Conservation (phyloP, 2,329 filamentous ascomycete genomes). For the Aspergillus chevalieri region DNA sequence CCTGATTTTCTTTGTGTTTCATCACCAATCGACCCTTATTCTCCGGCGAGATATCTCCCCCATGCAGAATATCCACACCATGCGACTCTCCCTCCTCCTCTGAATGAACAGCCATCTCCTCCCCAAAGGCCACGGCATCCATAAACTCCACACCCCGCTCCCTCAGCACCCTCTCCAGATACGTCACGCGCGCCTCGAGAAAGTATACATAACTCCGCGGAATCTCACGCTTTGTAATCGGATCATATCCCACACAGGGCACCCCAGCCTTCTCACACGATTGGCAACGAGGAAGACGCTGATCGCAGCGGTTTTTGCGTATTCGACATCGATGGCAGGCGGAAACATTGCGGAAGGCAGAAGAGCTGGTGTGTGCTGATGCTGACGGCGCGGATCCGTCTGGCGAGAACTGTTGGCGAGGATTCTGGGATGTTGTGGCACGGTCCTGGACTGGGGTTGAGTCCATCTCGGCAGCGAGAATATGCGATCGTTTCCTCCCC, state of each 20-base stretch:
- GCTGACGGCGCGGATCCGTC: slow-evolving; percentile 14
- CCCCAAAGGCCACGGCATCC: slow-evolving; percentile 62
- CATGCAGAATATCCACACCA: background rate
- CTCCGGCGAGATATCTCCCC: background rate
- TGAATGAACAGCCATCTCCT: slow-evolving; percentile 31
- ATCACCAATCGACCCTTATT: background rate
- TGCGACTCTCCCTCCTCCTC: slow-evolving; percentile 22
- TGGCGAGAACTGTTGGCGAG: slow-evolving; percentile 11
- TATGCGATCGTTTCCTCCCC: slow-evolving; percentile 33
- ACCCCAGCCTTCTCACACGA: slow-evolving; percentile 90
- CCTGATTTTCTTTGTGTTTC: slow-evolving; percentile 8
- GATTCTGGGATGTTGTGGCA: slow-evolving; percentile 11
- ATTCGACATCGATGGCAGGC: slow-evolving; percentile 89
- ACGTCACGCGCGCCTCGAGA: slow-evolving; percentile 76
- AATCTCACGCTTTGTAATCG: slow-evolving; percentile 93
- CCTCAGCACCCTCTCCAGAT: slow-evolving; percentile 70
- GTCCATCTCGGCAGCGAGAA: slow-evolving; percentile 20
- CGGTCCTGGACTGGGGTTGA: slow-evolving; percentile 15
- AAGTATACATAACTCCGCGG: slow-evolving; percentile 92
- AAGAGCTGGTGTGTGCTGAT: slow-evolving; percentile 16
- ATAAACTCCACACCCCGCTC: slow-evolving; percentile 66
- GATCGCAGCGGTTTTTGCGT: slow-evolving; percentile 92
- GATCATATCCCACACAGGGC: slow-evolving; percentile 90
- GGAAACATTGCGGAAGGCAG: slow-evolving; percentile 74
- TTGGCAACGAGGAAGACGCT: slow-evolving; percentile 81